phyloP scores from a whole-genome alignment of 768 basidiomycete genomes.

The Crucibulum laeve region DNA sequence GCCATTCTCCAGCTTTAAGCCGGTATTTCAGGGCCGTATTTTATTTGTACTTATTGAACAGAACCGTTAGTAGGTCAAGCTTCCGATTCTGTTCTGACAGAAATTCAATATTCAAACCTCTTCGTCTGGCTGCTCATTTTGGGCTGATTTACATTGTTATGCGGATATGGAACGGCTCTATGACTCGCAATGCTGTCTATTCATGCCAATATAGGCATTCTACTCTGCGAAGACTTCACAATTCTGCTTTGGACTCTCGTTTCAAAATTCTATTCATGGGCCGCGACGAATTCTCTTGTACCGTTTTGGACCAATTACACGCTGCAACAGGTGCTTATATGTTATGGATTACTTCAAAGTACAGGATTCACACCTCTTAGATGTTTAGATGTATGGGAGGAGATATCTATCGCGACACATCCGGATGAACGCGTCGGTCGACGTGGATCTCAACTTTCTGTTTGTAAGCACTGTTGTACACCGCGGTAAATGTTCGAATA shows the following conservation, averaged over 20 bases:
- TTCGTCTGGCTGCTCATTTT: too few species aligned
- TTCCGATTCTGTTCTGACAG: too few species aligned
- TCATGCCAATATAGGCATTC: background rate
- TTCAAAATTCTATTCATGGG: constrained; percentile 87
- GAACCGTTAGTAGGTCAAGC: too few species aligned
- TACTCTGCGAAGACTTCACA: background rate
- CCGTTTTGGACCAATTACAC: constrained; percentile 61
- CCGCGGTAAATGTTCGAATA: background rate
- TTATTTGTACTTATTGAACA: too few species aligned
- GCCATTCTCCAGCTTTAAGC: too few species aligned
- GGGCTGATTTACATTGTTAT: too few species aligned
- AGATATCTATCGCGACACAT: constrained; percentile 65
- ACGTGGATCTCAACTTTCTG: constrained; percentile 48
- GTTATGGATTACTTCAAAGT: background rate
- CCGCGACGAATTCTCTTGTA: constrained; percentile 83
- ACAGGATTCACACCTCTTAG: constrained; percentile 10
- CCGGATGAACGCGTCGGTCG: constrained; percentile 64
- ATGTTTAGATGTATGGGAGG: constrained; percentile 70
- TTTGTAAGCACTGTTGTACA: constrained; percentile 39
- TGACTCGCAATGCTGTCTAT: background rate
- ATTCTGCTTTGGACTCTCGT: background rate
- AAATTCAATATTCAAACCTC: too few species aligned
- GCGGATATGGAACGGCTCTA: constrained; percentile 10
- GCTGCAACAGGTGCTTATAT: constrained; percentile 49
- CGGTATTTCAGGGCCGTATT: too few species aligned